These are phyloP conservation scores for Onygenales sp. DNA, from an alignment of 2,329 filamentous ascomycete species.

Conservation along the genomic window DNA sequence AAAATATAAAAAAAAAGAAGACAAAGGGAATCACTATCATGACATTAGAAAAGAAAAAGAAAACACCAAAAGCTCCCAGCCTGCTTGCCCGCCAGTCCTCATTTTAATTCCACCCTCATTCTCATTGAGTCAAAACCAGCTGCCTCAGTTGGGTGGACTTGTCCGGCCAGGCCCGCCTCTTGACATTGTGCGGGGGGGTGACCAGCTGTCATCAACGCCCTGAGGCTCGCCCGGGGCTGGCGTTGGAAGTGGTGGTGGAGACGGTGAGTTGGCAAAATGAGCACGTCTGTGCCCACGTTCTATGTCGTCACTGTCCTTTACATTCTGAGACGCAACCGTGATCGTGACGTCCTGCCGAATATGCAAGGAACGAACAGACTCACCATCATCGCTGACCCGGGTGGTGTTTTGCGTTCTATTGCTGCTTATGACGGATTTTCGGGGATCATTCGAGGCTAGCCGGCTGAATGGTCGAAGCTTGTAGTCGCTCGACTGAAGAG, in stretches of 20 bases:
- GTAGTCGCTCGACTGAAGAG: conserved; percentile 20
- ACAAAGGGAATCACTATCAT: too few species aligned
- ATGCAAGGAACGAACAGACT: conserved; percentile 26
- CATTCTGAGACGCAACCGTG: conserved; percentile 13
- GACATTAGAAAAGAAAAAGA: too few species aligned
- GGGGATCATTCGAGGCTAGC: conserved; percentile 15
- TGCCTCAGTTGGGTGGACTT: not conserved
- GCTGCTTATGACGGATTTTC: conserved; percentile 18
- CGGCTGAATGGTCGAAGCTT: conserved; percentile 22
- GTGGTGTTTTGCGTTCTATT: conserved; percentile 19
- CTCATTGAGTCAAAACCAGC: not conserved
- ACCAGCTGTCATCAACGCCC: not conserved
- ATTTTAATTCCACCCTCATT: not conserved
- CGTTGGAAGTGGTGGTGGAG: not conserved
- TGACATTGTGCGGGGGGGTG: not conserved
- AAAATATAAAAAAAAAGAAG: too few species aligned
- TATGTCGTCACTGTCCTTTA: not conserved
- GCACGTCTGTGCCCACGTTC: not conserved
- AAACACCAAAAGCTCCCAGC: not conserved
- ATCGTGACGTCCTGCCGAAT: conserved; percentile 33
- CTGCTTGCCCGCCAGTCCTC: not conserved
- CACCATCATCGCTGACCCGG: conserved; percentile 18
- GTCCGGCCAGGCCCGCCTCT: not conserved
- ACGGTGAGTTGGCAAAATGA: not conserved
- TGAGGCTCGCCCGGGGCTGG: not conserved